Evolutionary conservation across 176 grass and related monocot genomes (phyloP), one percentile per base, ranked within the genome.

Genomic region (Otatea glauca): DNA sequence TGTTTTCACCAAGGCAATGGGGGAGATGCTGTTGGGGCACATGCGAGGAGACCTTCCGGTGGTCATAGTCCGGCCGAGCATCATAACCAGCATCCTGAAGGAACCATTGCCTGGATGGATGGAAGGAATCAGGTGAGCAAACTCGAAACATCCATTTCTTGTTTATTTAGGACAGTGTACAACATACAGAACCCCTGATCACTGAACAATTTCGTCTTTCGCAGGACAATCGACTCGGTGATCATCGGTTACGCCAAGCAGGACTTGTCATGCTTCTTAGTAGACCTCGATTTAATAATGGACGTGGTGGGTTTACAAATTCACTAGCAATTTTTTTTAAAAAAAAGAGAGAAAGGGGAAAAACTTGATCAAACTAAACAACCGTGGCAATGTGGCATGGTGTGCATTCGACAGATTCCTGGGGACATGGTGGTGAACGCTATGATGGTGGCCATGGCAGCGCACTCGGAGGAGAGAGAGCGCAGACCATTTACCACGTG

Each of bases 351-450:
- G 5, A 2, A 16, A 35, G 13, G 39, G 6, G 39, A 6, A 0
- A 35, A 3, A 6, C 62, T 0, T 7, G 4, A 35, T 34, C 62
- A 16, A 34, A 5, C 13, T 34, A 65, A 27, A 27, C 62, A 65
- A 3, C 15, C 5, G 27, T 2, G 62, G 9, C 21, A 1, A 29
- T 29, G 29, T 29, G 29, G 29, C 29, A 29, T 16, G 62, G 11
- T 65, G 64, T 38, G 32, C 32, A 15, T 8, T 20, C 13, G 5
- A 61, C 70, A 93, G 92, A 80, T 94, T 54, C 92, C 92, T 0
- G 92, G 86, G 37, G 92, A 94, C 77, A 91, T 94, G 88, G 92
- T 91, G 66, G 92, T 88, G 83, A 94, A 94, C 49, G 86, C 86
- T 12, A 94, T 94, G 78, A 88, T 90, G 56, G 78, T 77, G 38